phyloP scores from a whole-genome alignment of 1,284 basidiomycete genomes.

The Polyporus tsugae region DNA sequence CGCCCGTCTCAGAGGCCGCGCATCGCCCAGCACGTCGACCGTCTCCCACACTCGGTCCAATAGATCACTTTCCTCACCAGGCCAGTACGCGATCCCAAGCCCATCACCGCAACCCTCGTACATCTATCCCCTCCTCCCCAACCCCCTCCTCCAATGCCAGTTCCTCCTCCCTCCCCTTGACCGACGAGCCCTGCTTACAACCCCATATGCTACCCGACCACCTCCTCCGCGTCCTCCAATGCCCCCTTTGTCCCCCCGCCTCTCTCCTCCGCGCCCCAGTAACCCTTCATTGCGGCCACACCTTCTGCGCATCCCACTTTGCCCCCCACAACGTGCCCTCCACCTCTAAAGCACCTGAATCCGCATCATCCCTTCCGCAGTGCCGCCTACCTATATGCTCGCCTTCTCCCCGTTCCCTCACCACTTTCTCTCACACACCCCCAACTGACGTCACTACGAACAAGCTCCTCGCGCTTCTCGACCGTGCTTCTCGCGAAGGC shows the following conservation, averaged over 20 bases:
- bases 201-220: conserved; percentile 18
- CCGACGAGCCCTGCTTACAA: not conserved
- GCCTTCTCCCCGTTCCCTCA: conserved; percentile 26
- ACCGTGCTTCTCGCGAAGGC: conserved; percentile 27
- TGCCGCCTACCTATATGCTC: conserved; percentile 47
- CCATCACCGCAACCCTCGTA: conserved; percentile 20
- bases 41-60: conserved; percentile 19
- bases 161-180: conserved; percentile 8
- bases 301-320: conserved; percentile 44
- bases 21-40: conserved; percentile 34
- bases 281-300: conserved; percentile 46
- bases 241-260: conserved; percentile 40
- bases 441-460: conserved; percentile 68
- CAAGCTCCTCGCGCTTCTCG: conserved; percentile 62
- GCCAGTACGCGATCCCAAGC: conserved; percentile 17
- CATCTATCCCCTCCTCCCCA: conserved; percentile 25
- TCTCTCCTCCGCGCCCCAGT: conserved; percentile 38
- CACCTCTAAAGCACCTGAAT: conserved; percentile 24
- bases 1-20: conserved; percentile 9
- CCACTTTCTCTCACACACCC: conserved; percentile 34
- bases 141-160: conserved; percentile 2
- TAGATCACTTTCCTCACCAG: conserved; percentile 19
- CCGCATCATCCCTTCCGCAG: conserved; percentile 35
- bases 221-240: conserved; percentile 41
- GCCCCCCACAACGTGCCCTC: conserved; percentile 23